Conservation (phyloP, 306 rosid genomes). For the Boehmeria nivea region DNA sequence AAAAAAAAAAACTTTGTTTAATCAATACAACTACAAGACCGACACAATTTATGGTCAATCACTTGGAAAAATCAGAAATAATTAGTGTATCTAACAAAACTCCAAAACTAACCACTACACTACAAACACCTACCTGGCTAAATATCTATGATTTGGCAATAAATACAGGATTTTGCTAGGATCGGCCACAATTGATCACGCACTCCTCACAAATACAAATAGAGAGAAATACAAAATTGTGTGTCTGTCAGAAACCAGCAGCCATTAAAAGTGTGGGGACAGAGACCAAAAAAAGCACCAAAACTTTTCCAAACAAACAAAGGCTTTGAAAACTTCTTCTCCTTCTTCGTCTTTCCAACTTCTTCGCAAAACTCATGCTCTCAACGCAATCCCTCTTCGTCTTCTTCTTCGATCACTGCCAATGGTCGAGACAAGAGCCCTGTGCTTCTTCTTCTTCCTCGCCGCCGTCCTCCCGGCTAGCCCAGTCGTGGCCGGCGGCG, state of each 20-base stretch:
- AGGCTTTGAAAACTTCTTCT: not conserved
- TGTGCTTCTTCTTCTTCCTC: constrained; percentile 26
- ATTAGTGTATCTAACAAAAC: too few species aligned
- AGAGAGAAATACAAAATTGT: not conserved
- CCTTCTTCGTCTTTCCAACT: not conserved
- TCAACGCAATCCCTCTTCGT: not conserved
- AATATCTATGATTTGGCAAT: too few species aligned
- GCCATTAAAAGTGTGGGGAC: not conserved
- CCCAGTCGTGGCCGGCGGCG: constrained; percentile 12
- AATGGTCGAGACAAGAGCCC: constrained; percentile 24
- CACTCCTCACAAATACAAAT: too few species aligned
- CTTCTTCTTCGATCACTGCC: not conserved
- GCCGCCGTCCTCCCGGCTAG: constrained; percentile 9
- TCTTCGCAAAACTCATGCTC: not conserved
- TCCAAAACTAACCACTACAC: too few species aligned
- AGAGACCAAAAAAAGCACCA: not conserved
- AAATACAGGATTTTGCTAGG: not conserved
- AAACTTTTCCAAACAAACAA: not conserved
- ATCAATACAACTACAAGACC: too few species aligned
- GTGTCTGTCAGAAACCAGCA: not conserved
- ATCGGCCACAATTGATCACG: too few species aligned
- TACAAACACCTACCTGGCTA: too few species aligned
- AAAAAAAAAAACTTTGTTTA: too few species aligned
- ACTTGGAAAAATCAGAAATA: too few species aligned
- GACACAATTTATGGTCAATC: too few species aligned